Evolutionary conservation across 2,329 filamentous ascomycete genomes (phyloP), one percentile per base, ranked within the genome.

Genomic region (Pseudofabraea citricarpa): DNA sequence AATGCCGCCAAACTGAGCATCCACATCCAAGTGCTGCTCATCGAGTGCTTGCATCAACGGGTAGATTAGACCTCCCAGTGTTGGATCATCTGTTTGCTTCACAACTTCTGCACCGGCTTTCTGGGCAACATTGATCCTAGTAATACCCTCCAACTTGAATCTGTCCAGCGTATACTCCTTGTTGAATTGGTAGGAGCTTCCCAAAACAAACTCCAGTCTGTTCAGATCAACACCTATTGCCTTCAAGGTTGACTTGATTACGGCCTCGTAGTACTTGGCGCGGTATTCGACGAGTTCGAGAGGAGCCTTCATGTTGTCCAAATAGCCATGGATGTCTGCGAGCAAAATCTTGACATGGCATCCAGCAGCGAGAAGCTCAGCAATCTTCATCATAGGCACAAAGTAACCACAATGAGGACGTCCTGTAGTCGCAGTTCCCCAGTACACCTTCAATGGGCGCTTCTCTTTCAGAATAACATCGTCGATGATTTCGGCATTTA

Each of bases 31-130:
- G 71, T 96, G 82, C 69, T 93, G 77, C 69, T 97, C 91, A 59
- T 97, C 91, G 36, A 97, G 71, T 1, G 87, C 87, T 67, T 97
- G 93, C 67, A 98, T 83, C 37, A 94, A 73, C 1, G 88, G 87
- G 71, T 94, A 94, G 49, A 91, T 76, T 10, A 91, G 73, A 1
- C 87, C 87, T 44, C 77, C 81, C 43, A 94, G 63, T 3, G 85
- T 78, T 8, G 85, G 79, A 58, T 91, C 90, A 44, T 79, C 77
- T 3, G 85, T 81, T 70, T 97, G 90, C 74, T 97, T 97, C 53
- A 98, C 91, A 6, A 97, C 81, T 66, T 97, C 93, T 2, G 89
- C 87, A 29, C 91, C 91, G 0, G 91, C 90, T 67, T 89, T 93
- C 67, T 90, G 88, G 13, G 90, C 88, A 59, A 62, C 62, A 37